Base-by-base conservation (phyloP, 768 basidiomycete species). In the Boletus rubroflammeus region DNA sequence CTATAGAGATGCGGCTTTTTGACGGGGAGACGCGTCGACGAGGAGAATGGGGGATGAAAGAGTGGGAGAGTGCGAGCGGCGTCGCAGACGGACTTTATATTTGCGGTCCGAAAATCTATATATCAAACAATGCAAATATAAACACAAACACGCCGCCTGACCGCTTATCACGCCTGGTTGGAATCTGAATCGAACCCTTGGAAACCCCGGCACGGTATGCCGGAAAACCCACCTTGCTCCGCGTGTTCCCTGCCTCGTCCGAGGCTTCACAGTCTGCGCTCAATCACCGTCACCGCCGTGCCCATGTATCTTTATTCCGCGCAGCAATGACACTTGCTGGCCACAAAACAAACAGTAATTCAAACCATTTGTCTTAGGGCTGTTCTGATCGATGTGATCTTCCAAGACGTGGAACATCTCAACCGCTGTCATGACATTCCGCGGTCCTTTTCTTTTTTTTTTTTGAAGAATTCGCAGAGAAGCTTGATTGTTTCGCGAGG, bases 81-180 rank as follows among this genome's bases (percentile, higher is more conserved):
- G 68, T 63, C 62, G 62, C 50, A 41, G 60, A 65, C 63, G 61
- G 67, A 67, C 65, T 72, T 70, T 70, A 68, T 72, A 70, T 72
- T 68, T 65, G 60, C 45, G 39, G 28, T 17, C 48, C 28, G 52
- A 67, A 69, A 70, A 62, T 61, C 60, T 51, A 55, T 56, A 55
- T 53, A 67, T 68, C 62, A 61, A 63, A 63, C 47, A 8, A 21
- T 5, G 11, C 56, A 72, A 70, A 70, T 14, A 70, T 14, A 70
- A 0, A 0, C 0, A 11, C 62, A 72, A 70, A 70, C 23, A 70
- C 2, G 13, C 42, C 44, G 44, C 53, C 45, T 28, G 10, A 5
- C 40, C 58, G 54, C 62, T 64, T 67, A 59, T 61, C 60, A 51
- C 34, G n/a, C 35, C 17, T 21, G n/a, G 60, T 56, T 49, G 52